Evolutionary conservation across 306 rosid species (phyloP), one percentile per base, ranked within the genome.

Genomic region (Trichosanthes truncata): DNA sequence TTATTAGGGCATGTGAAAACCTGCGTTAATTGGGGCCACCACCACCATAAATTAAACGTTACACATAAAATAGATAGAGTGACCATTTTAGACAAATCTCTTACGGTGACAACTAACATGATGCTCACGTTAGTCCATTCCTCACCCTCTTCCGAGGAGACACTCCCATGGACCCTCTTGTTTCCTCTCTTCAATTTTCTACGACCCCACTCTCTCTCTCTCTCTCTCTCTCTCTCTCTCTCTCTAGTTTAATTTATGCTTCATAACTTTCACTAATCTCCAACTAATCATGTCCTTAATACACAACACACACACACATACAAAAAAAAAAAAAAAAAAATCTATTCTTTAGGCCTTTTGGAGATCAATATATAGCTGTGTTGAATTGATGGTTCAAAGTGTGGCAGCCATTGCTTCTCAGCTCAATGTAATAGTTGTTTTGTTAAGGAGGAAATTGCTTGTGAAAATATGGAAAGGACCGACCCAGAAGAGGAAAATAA

Each of bases 1-100:
- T 77, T 84, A 87, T 84, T 84, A 87, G 86, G 90, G 83, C 97
- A 93, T 85, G 97, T 90, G 97, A 90, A 89, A 86, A 56, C 83
- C 89, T 86, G 79, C 80, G 84, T 84, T 84, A 89, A 84, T 53
- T 86, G 90, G 88, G 82, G 86, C 89, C 96, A 63, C n/a, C 49
- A 74, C 40, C 80, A 78, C 87, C 82, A 88, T 75, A 78, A 67
- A n/a, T n/a, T n/a, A 74, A 55, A 52, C 76, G 75, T 75, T 65
- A 57, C 23, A 52, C 21, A n/a, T n/a, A 29, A 29, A 29, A 29
- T n/a, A n/a, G n/a, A n/a, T n/a, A 55, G 6, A 74, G 82, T 87
- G 92, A 85, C 87, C 90, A 83, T 84, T 69, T 61, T 43, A 84
- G 84, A 81, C 83, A 48, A 29, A 38, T 72, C 74, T 79, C 86